A percentile compares a stretch with the other conserved stretches of the same genome.
Evolutionary conservation across 2,329 filamentous ascomycete genomes (phyloP).

Genomic region (Fusarium marasasianum): DNA sequence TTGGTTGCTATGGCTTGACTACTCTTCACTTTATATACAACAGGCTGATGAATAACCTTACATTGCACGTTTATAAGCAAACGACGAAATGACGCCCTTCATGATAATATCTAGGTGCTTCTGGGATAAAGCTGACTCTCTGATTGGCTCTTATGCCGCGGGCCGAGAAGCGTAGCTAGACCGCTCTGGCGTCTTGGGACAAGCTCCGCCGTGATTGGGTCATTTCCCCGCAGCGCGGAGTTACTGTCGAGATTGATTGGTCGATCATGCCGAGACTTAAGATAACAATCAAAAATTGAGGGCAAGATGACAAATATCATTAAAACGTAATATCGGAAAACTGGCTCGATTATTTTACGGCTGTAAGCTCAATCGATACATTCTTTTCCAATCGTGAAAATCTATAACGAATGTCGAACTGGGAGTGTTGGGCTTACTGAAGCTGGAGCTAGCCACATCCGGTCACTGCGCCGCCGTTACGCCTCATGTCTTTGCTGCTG

Average conservation of each 20-base stretch:
- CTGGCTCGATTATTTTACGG: rapidly evolving
- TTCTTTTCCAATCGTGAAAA: background rate
- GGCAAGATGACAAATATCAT: background rate
- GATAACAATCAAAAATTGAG: background rate
- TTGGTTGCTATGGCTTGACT: background rate
- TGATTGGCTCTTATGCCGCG: background rate
- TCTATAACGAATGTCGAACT: background rate
- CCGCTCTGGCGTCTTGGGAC: rapidly evolving
- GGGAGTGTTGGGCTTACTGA: too few relatives aligned
- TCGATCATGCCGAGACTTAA: background rate
- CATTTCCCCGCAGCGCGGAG: rapidly evolving
- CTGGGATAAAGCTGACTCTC: rapidly evolving
- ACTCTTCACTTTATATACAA: background rate
- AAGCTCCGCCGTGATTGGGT: background rate
- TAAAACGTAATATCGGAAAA: background rate
- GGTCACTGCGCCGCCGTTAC: background rate
- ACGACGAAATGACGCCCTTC: background rate
- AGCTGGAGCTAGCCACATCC: background rate
- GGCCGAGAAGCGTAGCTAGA: background rate
- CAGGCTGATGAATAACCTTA: background rate
- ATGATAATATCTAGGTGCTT: too few relatives aligned
- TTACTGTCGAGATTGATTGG: rapidly evolving
- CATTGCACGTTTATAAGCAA: background rate
- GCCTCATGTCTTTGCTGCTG: background rate
- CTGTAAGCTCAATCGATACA: background rate